Percentiles rank a stretch among this genome's conserved stretches.
These are phyloP conservation scores for Neurospora pannonica DNA, from an alignment of 495 filamentous ascomycete species.

Conservation along the genomic window DNA sequence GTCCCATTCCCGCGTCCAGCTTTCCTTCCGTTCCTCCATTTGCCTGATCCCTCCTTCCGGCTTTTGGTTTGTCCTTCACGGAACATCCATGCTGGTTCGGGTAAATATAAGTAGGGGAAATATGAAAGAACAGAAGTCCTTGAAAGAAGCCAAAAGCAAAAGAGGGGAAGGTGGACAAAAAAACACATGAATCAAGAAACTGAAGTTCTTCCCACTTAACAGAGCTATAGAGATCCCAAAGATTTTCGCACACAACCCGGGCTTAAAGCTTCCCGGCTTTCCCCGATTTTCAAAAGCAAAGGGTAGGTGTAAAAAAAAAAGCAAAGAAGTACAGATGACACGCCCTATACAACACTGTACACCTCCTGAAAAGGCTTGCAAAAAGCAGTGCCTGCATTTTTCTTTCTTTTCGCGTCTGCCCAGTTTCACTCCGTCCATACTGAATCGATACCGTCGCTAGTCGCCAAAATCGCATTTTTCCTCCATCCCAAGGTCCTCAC, in stretches of 20 bases:
- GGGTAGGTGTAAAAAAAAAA: background rate
- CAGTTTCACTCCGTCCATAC: background rate
- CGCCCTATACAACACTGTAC: background rate
- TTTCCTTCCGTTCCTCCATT: slow-evolving; percentile 5
- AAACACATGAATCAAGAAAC: background rate
- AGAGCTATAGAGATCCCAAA: background rate
- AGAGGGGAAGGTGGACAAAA: background rate
- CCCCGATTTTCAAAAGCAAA: background rate
- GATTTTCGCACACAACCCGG: background rate
- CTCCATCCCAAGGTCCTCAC: background rate
- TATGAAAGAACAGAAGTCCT: background rate
- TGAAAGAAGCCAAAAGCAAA: background rate
- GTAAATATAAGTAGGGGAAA: background rate
- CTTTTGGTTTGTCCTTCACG: background rate
- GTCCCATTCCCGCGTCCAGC: slow-evolving; percentile 6
- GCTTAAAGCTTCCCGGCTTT: background rate
- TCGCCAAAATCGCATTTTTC: background rate
- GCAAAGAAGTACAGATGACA: background rate
- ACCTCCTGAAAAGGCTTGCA: background rate
- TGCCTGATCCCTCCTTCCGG: background rate
- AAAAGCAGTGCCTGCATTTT: background rate
- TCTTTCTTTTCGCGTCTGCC: background rate
- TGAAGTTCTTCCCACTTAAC: background rate
- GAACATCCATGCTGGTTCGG: background rate
- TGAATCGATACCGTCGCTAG: background rate